phyloP scores from a whole-genome alignment of 1,139 yeast species.

The Geotrichum reessii region DNA sequence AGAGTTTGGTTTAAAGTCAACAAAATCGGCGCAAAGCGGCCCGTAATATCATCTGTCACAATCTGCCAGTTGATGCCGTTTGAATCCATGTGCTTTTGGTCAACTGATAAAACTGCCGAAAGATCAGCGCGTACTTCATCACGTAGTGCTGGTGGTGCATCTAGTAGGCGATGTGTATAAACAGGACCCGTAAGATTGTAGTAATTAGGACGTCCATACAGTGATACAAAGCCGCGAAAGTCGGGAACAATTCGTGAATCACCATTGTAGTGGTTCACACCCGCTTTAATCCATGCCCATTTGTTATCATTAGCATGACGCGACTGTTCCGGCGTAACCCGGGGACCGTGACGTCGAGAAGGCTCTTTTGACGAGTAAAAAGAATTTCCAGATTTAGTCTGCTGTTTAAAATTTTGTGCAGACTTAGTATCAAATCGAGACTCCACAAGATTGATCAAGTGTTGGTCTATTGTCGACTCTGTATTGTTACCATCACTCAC shows the following conservation, averaged over 20 bases:
- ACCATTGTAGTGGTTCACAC: slow-evolving; percentile 41
- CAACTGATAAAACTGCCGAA: slow-evolving; percentile 28
- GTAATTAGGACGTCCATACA: slow-evolving; percentile 44
- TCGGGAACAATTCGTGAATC: slow-evolving; percentile 47
- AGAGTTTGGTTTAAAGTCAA: slow-evolving; percentile 38
- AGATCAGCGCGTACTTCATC: slow-evolving; percentile 37
- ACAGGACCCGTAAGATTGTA: slow-evolving; percentile 39
- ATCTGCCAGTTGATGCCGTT: slow-evolving; percentile 48
- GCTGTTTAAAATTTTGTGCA: background rate
- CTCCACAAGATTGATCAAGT: background rate
- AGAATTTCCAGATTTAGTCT: slow-evolving; percentile 17
- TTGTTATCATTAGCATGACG: background rate
- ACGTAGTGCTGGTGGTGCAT: slow-evolving; percentile 36
- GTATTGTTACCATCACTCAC: background rate
- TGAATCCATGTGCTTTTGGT: slow-evolving; percentile 32
- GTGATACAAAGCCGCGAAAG: slow-evolving; percentile 46
- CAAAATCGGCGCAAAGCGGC: slow-evolving; percentile 47
- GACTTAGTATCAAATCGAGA: background rate
- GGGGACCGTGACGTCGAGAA: slow-evolving; percentile 3
- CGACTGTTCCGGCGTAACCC: slow-evolving; percentile 8
- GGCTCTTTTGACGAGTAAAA: slow-evolving; percentile 18
- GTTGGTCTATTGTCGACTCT: background rate
- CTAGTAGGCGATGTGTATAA: slow-evolving; percentile 43
- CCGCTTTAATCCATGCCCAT: slow-evolving; percentile 44
- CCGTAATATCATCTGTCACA: slow-evolving; percentile 42